Conservation (phyloP, 768 basidiomycete genomes). For the Kwoniella dejecticola region DNA sequence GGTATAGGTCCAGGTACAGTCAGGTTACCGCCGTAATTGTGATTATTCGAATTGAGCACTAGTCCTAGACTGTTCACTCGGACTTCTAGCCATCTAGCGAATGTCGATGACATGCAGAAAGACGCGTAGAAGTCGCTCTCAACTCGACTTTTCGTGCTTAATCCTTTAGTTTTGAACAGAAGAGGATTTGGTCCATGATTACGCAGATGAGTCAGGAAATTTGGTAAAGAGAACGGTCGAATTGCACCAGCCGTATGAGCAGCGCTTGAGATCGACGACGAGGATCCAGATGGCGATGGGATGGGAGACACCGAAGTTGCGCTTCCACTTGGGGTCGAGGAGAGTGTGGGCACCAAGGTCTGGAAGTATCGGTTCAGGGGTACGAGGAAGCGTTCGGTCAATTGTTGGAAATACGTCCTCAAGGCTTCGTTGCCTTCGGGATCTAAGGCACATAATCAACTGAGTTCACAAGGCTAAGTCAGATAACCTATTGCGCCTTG, state of each 20-base stretch:
- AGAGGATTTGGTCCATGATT: constrained; percentile 53
- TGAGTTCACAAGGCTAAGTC: constrained; percentile 13
- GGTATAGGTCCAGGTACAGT: too few species aligned
- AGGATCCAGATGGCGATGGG: background rate
- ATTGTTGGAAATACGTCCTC: constrained; percentile 77
- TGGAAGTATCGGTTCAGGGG: constrained; percentile 86
- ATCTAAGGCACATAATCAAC: background rate
- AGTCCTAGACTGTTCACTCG: constrained; percentile 34
- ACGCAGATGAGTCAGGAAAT: constrained; percentile 50
- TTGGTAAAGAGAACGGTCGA: constrained; percentile 52
- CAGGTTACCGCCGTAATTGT: constrained; percentile 1
- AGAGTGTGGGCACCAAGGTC: constrained; percentile 30
- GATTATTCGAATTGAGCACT: constrained; percentile 20
- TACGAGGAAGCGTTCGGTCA: constrained; percentile 81
- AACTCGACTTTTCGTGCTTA: constrained; percentile 49
- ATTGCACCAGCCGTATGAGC: constrained; percentile 24
- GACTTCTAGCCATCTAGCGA: constrained; percentile 47
- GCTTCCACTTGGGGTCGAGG: constrained; percentile 24
- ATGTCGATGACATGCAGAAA: constrained; percentile 51
- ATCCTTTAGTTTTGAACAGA: constrained; percentile 47
- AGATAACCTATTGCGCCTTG: too few species aligned
- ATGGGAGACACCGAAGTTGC: constrained; percentile 1
- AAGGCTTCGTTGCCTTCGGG: constrained; percentile 62
- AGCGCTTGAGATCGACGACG: constrained; percentile 7
- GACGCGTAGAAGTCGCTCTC: constrained; percentile 54